phyloP scores from a whole-genome alignment of 1,284 basidiomycete species.

The Porodaedalea pini region DNA sequence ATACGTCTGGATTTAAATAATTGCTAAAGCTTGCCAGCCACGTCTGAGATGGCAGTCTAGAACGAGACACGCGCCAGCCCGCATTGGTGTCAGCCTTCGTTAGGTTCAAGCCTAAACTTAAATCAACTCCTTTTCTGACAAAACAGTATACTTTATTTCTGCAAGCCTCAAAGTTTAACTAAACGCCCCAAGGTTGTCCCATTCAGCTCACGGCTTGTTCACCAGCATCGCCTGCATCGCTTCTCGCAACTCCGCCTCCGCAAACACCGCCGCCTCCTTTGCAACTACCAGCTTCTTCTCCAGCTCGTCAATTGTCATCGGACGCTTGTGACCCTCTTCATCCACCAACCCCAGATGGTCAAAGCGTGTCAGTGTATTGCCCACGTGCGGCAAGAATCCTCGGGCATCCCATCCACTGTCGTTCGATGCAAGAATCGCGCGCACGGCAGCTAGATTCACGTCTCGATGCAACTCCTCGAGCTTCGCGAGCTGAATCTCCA shows the following conservation, averaged over 20 bases:
- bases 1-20: neutral
- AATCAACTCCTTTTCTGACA: neutral
- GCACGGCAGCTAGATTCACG: slow-evolving; percentile 80
- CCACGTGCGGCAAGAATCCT: slow-evolving; percentile 58
- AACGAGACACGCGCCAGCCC: neutral
- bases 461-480: slow-evolving; percentile 81
- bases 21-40: slow-evolving; percentile 6
- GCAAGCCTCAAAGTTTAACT: neutral
- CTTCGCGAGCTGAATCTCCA: slow-evolving; percentile 83
- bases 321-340: slow-evolving; percentile 42
- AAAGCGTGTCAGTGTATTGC: slow-evolving; percentile 63
- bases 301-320: slow-evolving; percentile 68
- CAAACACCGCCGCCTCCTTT: slow-evolving; percentile 64
- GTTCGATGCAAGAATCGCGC: slow-evolving; percentile 75
- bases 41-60: neutral
- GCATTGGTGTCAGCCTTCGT: neutral
- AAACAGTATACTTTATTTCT: neutral
- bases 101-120: neutral
- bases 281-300: slow-evolving; percentile 67
- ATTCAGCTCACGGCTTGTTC: slow-evolving; percentile 42
- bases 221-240: slow-evolving; percentile 63
- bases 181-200: neutral
- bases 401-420: slow-evolving; percentile 79
- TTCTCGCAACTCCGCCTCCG: slow-evolving; percentile 69
- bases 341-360: slow-evolving; percentile 56